Base-by-base conservation (phyloP, 768 basidiomycete genomes). In the Dendrothele bispora region DNA sequence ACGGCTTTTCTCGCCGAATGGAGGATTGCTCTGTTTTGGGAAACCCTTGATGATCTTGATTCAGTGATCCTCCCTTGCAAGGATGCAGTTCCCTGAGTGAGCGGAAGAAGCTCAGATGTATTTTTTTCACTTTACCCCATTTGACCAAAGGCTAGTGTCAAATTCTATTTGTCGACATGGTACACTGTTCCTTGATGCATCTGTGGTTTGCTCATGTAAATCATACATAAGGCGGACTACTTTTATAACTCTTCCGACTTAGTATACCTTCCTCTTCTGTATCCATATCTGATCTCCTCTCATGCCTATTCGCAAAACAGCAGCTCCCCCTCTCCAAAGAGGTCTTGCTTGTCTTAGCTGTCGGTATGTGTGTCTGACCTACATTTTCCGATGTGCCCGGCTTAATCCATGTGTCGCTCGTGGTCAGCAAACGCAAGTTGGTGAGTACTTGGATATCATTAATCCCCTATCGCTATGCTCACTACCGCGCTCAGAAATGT, bases 401-500 rank as follows among this genome's bases (percentile, higher is more conserved):
- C 29, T 36, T 21, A 25, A 38, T 34, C 36, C 30, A 18, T 24
- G 27, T 11, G 7, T 15, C 21, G 20, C 10, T 27, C 17, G 5
- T 26, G 11, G 21, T 37, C 54, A 65, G 69, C 35, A 68, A 68
- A 49, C 60, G 68, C n/a, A 71, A 71, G 54, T 62, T 71, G 54
- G 69, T 69, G 27, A 36, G 61, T 45, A 22, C 26, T 1, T 10
- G 14, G 34, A 27, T n/a, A 46, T 24, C 12, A 24, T 46, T 21
- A n/a, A 30, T 18, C 22, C 34, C 7, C 49, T 51, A 27, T 26
- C 10, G n/a, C 26, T 20, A 15, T 7, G 34, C 32, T 45, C n/a
- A 18, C 7, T 8, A 12, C 17, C 6, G 5, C n/a, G 37, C 29
- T 10, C 53, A 84, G 83, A 78, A 79, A 77, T 85, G 83, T 58